Percentiles rank a stretch among this genome's conserved stretches.
phyloP scores from a whole-genome alignment of 2,329 filamentous ascomycete species.

The Colletotrichum tropicicola region DNA sequence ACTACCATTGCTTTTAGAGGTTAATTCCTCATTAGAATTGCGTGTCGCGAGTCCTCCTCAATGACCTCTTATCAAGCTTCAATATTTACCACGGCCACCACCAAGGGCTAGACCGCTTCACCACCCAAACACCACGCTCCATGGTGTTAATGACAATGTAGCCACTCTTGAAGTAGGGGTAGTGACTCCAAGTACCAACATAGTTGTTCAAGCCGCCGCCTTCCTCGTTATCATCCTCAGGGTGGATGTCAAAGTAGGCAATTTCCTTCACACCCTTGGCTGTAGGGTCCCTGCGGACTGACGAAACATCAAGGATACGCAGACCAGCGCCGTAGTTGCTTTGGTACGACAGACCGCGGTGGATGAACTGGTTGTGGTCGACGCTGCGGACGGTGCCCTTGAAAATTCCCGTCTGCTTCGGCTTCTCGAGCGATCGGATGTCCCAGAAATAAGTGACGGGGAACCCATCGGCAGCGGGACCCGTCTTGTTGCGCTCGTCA shows the following conservation, averaged over 20 bases:
- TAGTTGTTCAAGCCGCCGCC: conserved; percentile 44
- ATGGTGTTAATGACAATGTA: conserved; percentile 58
- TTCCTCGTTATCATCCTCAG: conserved; percentile 28
- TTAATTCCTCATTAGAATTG: too few species aligned
- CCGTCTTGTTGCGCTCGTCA: conserved; percentile 53
- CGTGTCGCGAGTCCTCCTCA: too few species aligned
- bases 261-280: conserved; percentile 52
- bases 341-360: conserved; percentile 55
- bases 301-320: conserved; percentile 46
- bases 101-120: conserved; percentile 37
- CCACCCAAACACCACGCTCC: conserved; percentile 50
- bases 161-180: conserved; percentile 50
- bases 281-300: conserved; percentile 49
- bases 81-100: conserved; percentile 16
- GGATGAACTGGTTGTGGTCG: conserved; percentile 59
- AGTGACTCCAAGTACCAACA: conserved; percentile 52
- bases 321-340: conserved; percentile 60
- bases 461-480: conserved; percentile 49
- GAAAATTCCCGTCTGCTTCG: conserved; percentile 52
- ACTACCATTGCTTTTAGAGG: too few species aligned
- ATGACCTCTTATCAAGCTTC: not conserved
- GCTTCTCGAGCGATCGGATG: conserved; percentile 50
- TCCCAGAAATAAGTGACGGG: conserved; percentile 62
- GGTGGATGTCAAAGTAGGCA: conserved; percentile 32
- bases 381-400: conserved; percentile 49